A percentile compares a stretch with the other conserved stretches of the same genome.
phyloP scores from a whole-genome alignment of 2,329 filamentous ascomycete genomes.

The Clarireedia hainanense region DNA sequence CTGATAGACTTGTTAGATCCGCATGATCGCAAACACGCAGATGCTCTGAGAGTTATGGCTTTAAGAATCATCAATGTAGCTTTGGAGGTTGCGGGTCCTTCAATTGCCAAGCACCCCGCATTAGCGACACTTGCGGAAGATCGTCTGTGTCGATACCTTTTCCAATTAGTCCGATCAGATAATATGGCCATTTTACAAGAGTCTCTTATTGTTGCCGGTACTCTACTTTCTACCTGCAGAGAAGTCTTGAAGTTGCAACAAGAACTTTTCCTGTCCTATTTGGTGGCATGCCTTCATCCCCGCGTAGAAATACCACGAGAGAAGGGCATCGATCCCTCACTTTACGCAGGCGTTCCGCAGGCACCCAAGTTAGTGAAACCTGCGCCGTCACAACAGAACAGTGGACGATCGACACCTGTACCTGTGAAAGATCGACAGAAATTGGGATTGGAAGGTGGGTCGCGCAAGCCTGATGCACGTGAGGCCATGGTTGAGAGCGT shows the following conservation, averaged over 20 bases:
- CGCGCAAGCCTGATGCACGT: slow-evolving; percentile 85
- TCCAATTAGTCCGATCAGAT: slow-evolving; percentile 92
- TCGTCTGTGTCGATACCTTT: slow-evolving; percentile 85
- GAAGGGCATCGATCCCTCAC: slow-evolving; percentile 76
- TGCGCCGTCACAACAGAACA: slow-evolving; percentile 61
- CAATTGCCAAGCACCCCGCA: slow-evolving; percentile 85
- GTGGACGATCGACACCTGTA: slow-evolving; percentile 82
- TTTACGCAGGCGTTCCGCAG: slow-evolving; percentile 91
- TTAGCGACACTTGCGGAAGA: slow-evolving; percentile 85
- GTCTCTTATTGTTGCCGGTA: slow-evolving; percentile 85
- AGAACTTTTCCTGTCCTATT: slow-evolving; percentile 88
- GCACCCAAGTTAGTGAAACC: slow-evolving; percentile 81
- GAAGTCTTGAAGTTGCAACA: slow-evolving; percentile 91
- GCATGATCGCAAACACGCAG: slow-evolving; percentile 84
- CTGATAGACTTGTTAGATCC: slow-evolving; percentile 90
- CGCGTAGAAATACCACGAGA: slow-evolving; percentile 91
- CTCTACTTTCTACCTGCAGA: slow-evolving; percentile 82
- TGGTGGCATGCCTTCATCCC: slow-evolving; percentile 89
- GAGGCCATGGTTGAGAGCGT: slow-evolving; percentile 99
- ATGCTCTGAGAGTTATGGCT: slow-evolving; percentile 95
- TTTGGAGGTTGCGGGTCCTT: slow-evolving; percentile 89
- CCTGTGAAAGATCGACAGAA: slow-evolving; percentile 88
- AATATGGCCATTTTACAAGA: slow-evolving; percentile 94
- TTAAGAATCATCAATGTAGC: slow-evolving; percentile 95
- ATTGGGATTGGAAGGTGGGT: slow-evolving; percentile 83